phyloP scores from a whole-genome alignment of 208 protist species.

The Acanthamoeba polyphaga region DNA sequence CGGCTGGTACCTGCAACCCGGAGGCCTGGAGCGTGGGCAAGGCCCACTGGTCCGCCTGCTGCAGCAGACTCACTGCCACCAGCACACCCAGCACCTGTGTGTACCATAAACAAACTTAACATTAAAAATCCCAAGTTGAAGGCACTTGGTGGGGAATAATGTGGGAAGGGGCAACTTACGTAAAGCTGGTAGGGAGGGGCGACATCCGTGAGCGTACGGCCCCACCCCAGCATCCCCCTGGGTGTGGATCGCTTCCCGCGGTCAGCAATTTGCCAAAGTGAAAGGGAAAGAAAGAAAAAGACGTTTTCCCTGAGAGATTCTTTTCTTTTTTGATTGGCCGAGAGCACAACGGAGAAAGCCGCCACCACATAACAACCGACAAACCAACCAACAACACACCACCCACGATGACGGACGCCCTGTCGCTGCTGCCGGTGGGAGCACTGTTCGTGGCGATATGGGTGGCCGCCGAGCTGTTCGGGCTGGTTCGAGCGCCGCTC shows the following conservation, averaged over 20 bases:
- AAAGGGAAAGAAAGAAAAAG: too few species aligned
- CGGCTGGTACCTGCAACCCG: not conserved
- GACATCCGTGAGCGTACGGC: not conserved
- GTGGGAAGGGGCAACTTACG: too few species aligned
- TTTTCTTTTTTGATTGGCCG: too few species aligned
- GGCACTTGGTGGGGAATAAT: too few species aligned
- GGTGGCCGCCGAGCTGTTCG: constrained; percentile 26
- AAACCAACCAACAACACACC: too few species aligned
- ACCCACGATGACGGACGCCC: not conserved
- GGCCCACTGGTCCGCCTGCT: constrained; percentile 13
- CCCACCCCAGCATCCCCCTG: not conserved
- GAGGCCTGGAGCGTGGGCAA: constrained; percentile 28
- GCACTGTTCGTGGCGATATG: constrained; percentile 50
- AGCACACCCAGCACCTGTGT: constrained; percentile 15
- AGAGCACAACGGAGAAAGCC: too few species aligned
- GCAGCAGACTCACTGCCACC: constrained; percentile 11
- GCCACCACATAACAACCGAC: too few species aligned
- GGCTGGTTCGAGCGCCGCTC: not conserved
- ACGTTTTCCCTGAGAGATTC: too few species aligned
- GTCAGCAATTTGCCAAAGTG: too few species aligned
- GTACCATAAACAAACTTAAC: too few species aligned
- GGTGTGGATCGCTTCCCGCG: too few species aligned
- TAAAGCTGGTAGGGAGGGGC: not conserved
- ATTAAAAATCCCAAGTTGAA: too few species aligned
- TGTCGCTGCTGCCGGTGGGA: constrained; percentile 33